These are phyloP conservation scores for Lactarius pseudohatsudake DNA, from an alignment of 768 basidiomycete genomes.

Conservation along the genomic window DNA sequence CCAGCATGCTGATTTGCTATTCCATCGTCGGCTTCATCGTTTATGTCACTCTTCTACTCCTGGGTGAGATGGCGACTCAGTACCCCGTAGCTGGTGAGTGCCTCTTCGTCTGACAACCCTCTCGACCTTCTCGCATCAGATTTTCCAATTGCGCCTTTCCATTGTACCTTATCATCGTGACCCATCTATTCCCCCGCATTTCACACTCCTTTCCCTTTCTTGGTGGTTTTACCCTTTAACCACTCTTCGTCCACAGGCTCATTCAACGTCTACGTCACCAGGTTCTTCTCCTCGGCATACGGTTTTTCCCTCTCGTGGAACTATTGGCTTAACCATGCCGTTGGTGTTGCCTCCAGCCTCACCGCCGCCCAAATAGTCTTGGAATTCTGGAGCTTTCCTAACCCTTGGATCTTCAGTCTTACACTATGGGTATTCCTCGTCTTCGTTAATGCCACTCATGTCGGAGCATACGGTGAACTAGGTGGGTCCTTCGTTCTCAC, in stretches of 20 bases:
- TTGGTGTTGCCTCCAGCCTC: constrained; percentile 82
- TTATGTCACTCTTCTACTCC: constrained; percentile 70
- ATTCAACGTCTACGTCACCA: constrained; percentile 81
- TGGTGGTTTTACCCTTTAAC: constrained; percentile 2
- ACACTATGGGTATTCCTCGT: constrained; percentile 77
- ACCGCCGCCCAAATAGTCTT: constrained; percentile 84
- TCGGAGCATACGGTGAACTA: constrained; percentile 80
- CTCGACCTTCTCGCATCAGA: background rate
- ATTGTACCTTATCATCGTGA: background rate
- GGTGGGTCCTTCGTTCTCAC: constrained; percentile 44
- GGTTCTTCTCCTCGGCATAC: constrained; percentile 86
- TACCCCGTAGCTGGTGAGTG: constrained; percentile 68
- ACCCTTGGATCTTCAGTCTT: constrained; percentile 73
- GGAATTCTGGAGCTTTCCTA: constrained; percentile 64
- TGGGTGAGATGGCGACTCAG: constrained; percentile 87
- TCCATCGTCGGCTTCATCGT: constrained; percentile 71
- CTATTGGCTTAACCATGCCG: constrained; percentile 89
- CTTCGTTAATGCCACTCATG: constrained; percentile 64
- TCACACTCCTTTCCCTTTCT: background rate
- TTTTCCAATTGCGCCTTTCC: too few relatives aligned
- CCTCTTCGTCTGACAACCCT: background rate
- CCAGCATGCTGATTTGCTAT: constrained; percentile 84
- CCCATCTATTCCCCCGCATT: background rate
- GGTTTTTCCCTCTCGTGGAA: constrained; percentile 89
- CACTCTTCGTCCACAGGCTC: constrained; percentile 50